These are phyloP conservation scores for Aspergillus diversus DNA, from an alignment of 495 filamentous ascomycete genomes.

Conservation along the genomic window DNA sequence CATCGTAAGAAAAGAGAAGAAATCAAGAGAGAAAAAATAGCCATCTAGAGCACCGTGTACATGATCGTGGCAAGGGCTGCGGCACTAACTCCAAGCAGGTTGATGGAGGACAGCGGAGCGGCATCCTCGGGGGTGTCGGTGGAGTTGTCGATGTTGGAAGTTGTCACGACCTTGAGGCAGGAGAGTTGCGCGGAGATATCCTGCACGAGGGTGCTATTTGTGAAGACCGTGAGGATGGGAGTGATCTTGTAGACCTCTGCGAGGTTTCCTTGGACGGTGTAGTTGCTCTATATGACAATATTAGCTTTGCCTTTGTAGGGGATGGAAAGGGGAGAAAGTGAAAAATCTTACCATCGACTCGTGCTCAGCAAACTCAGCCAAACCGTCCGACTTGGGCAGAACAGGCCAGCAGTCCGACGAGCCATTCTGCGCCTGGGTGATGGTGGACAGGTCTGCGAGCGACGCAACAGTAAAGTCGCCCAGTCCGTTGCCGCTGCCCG, in stretches of 20 bases:
- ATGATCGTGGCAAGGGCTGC: too few species aligned
- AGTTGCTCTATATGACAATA: constrained; percentile 12
- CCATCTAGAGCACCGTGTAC: too few species aligned
- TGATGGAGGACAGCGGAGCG: too few species aligned
- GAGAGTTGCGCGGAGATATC: constrained; percentile 17
- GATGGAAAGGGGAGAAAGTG: too few species aligned
- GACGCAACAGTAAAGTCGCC: constrained; percentile 19
- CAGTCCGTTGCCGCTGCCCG: constrained; percentile 8
- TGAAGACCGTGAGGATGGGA: constrained; percentile 22
- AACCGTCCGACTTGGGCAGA: constrained; percentile 16
- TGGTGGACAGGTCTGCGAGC: constrained; percentile 4
- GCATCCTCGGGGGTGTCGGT: background rate
- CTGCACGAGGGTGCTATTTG: constrained; percentile 9
- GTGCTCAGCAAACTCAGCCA: constrained; percentile 15
- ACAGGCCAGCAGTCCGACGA: constrained; percentile 24
- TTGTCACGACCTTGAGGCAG: constrained; percentile 22
- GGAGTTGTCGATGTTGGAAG: constrained; percentile 1
- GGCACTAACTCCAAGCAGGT: too few species aligned
- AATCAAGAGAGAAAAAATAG: too few species aligned
- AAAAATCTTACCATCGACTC: constrained; percentile 4
- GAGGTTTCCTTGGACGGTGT: constrained; percentile 9
- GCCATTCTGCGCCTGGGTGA: constrained; percentile 7
- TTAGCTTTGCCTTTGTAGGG: constrained; percentile 4
- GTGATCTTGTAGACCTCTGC: constrained; percentile 20
- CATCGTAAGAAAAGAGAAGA: too few species aligned